These are phyloP conservation scores for Paraconiothyrium sp. DNA, from an alignment of 2,329 filamentous ascomycete genomes.

Conservation along the genomic window DNA sequence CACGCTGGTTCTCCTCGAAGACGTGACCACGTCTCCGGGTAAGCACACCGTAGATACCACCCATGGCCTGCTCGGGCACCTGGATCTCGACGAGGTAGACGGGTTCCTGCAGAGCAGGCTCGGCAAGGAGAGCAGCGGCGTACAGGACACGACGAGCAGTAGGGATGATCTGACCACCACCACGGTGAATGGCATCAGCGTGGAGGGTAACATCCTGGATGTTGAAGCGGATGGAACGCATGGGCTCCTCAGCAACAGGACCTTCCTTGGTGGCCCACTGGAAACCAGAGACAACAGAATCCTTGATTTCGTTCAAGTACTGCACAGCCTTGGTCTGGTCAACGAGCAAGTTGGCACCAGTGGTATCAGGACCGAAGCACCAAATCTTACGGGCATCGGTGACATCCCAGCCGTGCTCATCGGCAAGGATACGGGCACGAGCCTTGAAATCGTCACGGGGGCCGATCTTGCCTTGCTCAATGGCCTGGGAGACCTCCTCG, in stretches of 20 bases:
- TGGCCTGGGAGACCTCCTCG: constrained; percentile 90
- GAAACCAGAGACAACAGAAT: constrained; percentile 99
- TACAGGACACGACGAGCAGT: constrained; percentile 98
- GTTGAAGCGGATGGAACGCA: constrained; percentile 98
- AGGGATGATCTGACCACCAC: constrained; percentile 98
- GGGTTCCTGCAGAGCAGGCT: constrained; percentile 92
- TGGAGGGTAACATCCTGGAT: constrained; percentile 99
- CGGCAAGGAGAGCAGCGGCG: constrained; percentile 88
- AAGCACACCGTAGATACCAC: constrained; percentile 99
- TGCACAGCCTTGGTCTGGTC: constrained; percentile 99
- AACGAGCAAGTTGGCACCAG: constrained; percentile 96
- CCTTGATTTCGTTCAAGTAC: constrained; percentile 99
- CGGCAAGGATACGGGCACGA: constrained; percentile 93
- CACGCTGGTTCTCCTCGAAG: constrained; percentile 97
- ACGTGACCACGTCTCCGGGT: constrained; percentile 98
- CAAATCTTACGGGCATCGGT: constrained; percentile 99
- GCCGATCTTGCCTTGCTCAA: constrained; percentile 89
- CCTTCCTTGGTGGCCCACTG: constrained; percentile 99
- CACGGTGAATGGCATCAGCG: constrained; percentile 99
- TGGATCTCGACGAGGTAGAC: constrained; percentile 99
- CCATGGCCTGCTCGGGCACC: constrained; percentile 98
- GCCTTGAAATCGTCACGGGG: constrained; percentile 99
- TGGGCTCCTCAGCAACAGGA: constrained; percentile 96
- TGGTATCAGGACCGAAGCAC: constrained; percentile 99
- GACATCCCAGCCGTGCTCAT: constrained; percentile 99